phyloP scores from a whole-genome alignment of 2,329 filamentous ascomycete species.

The Cladosporium sp. region DNA sequence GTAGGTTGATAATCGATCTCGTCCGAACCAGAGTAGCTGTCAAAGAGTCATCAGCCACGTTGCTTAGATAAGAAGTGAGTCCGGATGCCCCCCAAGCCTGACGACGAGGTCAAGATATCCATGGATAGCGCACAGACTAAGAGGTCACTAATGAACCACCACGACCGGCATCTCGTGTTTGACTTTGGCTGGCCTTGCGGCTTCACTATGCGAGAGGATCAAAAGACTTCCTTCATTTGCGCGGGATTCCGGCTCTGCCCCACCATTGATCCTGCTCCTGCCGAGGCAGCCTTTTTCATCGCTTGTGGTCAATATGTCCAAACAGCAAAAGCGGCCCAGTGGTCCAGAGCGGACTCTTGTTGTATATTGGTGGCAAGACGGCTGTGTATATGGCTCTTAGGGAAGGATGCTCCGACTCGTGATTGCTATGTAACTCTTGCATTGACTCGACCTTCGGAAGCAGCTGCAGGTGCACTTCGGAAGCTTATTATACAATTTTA shows the following conservation, averaged over 20 bases:
- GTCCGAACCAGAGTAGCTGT: neutral
- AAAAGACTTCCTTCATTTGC: neutral
- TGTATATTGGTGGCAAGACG: neutral
- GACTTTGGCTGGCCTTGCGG: neutral
- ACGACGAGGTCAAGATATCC: neutral
- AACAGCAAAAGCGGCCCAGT: neutral
- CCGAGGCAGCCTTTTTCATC: neutral
- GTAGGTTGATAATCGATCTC: neutral
- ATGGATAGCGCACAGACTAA: neutral
- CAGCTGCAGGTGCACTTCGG: neutral
- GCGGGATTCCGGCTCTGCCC: neutral
- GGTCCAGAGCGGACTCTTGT: neutral
- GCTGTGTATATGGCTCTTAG: neutral
- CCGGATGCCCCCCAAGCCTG: neutral
- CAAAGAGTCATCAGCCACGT: neutral
- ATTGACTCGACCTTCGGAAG: neutral
- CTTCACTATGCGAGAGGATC: conserved; percentile 1
- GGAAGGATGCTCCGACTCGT: neutral
- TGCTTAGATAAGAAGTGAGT: neutral
- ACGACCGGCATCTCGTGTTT: neutral
- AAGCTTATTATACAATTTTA: neutral
- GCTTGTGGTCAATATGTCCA: neutral
- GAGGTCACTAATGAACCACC: neutral
- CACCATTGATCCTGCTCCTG: neutral
- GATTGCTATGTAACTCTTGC: neutral